Conservation (phyloP, 1,139 yeast species). For the Kluyveromyces sp. region DNA sequence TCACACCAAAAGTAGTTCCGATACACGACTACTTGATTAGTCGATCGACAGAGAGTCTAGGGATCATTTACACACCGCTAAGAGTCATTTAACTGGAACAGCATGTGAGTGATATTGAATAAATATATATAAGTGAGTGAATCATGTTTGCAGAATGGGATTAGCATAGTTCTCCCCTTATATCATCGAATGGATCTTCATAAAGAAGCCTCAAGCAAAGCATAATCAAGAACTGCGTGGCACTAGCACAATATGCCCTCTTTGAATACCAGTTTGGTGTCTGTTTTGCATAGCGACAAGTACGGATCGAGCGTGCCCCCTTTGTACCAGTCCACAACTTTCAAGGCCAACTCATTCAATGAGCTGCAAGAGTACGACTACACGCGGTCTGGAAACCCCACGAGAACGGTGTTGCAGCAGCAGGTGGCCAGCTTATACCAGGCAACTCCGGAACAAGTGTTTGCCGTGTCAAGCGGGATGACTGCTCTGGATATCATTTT, state of each 20-base stretch:
- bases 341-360: conserved; percentile 68
- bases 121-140: no score
- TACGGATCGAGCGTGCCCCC: conserved; percentile 83
- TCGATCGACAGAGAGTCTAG: no score
- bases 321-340: conserved; percentile 86
- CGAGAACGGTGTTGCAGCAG: conserved; percentile 70
- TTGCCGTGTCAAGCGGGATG: conserved; percentile 89
- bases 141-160: no score
- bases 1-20: no score
- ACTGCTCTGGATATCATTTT: conserved; percentile 81
- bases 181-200: no score
- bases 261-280: conserved; percentile 67
- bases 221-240: no score
- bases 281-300: conserved; percentile 55
- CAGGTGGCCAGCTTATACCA: conserved; percentile 58
- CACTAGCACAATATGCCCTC: conserved; percentile 14
- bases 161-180: no score
- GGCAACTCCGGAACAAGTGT: conserved; percentile 65
- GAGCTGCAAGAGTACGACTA: conserved; percentile 66
- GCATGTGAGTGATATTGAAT: no score
- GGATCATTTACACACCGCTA: no score
- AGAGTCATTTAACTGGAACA: no score
- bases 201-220: no score
- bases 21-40: no score
- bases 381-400: conserved; percentile 92